A percentile compares a stretch with the other conserved stretches of the same genome.
Evolutionary conservation across 805 yeast species (phyloP).

Genomic region (Ogataea philodendri): DNA sequence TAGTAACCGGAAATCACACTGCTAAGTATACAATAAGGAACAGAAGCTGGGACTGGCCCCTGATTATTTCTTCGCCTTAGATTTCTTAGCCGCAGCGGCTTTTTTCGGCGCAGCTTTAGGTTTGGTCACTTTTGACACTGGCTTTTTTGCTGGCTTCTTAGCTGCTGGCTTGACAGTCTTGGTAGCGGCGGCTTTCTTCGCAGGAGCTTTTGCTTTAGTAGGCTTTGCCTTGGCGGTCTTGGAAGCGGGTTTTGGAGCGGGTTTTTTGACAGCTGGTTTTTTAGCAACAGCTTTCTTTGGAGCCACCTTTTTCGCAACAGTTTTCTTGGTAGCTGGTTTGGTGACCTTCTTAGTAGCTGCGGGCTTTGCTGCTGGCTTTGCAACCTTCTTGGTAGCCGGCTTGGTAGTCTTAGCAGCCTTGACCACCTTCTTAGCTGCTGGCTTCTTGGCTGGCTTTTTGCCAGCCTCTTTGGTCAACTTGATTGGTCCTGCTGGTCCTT

Average conservation of each 20-base stretch:
- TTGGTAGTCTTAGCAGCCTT: slow-evolving; percentile 24
- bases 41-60: too few species aligned
- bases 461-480: slow-evolving; percentile 49
- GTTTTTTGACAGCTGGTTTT: slow-evolving; percentile 26
- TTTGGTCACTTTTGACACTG: slow-evolving; percentile 24
- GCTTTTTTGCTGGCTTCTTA: slow-evolving; percentile 1
- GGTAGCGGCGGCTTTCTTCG: slow-evolving; percentile 22
- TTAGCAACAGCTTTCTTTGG: slow-evolving; percentile 30
- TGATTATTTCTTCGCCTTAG: slow-evolving; percentile 17
- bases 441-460: slow-evolving; percentile 31
- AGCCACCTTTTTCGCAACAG: slow-evolving; percentile 30
- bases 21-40: slow-evolving; percentile 16
- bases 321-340: slow-evolving; percentile 33
- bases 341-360: slow-evolving; percentile 27
- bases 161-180: slow-evolving; percentile 6
- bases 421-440: slow-evolving; percentile 31
- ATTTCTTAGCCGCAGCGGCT: slow-evolving; percentile 27
- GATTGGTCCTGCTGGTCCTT: slow-evolving; percentile 87
- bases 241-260: slow-evolving; percentile 25
- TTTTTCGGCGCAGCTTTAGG: slow-evolving; percentile 21
- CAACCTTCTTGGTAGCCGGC: slow-evolving; percentile 30
- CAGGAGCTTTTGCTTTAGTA: slow-evolving; percentile 16
- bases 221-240: slow-evolving; percentile 20
- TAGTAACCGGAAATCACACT: slow-evolving; percentile 5
- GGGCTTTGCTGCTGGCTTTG: slow-evolving; percentile 14